phyloP scores from a whole-genome alignment of 2,329 filamentous ascomycete species.

The Hypoxylon sp. region DNA sequence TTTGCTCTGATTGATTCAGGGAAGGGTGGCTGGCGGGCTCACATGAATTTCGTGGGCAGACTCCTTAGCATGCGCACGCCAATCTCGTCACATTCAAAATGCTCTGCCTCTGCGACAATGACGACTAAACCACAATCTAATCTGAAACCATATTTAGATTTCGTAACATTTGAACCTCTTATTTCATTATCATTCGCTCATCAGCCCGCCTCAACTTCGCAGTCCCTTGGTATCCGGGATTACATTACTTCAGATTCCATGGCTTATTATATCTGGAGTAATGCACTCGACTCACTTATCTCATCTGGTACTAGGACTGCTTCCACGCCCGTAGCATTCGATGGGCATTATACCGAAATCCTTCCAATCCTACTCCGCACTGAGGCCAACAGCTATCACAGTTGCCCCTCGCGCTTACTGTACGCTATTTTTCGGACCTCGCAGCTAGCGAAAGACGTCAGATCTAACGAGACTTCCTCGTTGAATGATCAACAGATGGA shows the following conservation, averaged over 20 bases:
- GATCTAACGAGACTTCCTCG: constrained; percentile 45
- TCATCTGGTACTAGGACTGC: constrained; percentile 45
- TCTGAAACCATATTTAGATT: neutral
- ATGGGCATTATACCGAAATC: constrained; percentile 45
- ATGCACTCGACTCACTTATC: constrained; percentile 57
- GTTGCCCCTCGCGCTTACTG: constrained; percentile 57
- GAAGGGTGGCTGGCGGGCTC: constrained; percentile 62
- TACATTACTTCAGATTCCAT: constrained; percentile 64
- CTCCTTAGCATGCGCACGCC: constrained; percentile 52
- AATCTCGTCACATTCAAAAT: neutral
- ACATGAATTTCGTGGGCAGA: constrained; percentile 62
- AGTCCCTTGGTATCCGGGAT: constrained; percentile 54
- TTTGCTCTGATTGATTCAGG: constrained; percentile 67
- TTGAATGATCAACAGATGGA: constrained; percentile 56
- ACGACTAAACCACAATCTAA: neutral
- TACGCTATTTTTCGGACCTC: constrained; percentile 63
- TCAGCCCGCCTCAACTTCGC: constrained; percentile 1
- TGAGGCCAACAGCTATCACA: constrained; percentile 53
- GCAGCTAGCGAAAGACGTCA: constrained; percentile 59
- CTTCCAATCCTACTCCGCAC: constrained; percentile 50
- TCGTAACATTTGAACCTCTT: constrained; percentile 12
- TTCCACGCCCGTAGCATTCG: constrained; percentile 51
- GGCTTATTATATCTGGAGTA: constrained; percentile 54
- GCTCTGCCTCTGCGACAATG: neutral
- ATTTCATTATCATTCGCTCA: constrained; percentile 11